Base-by-base conservation (phyloP, 768 basidiomycete genomes). In the Stropharia rugosoannulata region DNA sequence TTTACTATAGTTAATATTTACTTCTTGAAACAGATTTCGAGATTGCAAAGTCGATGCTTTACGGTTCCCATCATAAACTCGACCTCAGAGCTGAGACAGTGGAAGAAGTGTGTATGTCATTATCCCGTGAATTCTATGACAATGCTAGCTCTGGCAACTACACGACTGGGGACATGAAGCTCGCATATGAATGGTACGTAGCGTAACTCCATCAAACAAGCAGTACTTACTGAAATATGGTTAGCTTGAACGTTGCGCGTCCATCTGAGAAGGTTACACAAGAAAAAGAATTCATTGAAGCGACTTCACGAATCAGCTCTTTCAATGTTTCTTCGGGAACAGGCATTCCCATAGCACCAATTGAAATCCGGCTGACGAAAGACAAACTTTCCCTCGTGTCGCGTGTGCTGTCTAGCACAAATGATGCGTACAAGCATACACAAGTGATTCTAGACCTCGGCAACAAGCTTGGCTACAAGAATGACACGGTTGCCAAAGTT, bases 271-370 rank as follows among this genome's bases (percentile, higher is more conserved):
- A 75, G 0, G 77, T 95, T 52, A 61, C 70, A 12, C 76, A 74
- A 56, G 93, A 98, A 68, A 88, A 86, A 54, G 89, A 93, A 52
- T 99, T 98, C 70, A 97, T 99, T 59, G 95, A 98, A 74, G 97
- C 97, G 1, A 99, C 97, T 1, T 96, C 94, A 22, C 87, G 93
- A 2, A 86, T 99, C 10, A 85, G 88, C n/a, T 93, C 96, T 3
- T 99, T 93, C 78, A 90, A 92, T 55, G 80, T 96, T 57, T 78
- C 78, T 67, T 86, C 93, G 19, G 79, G 84, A 5, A 82, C 86
- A 8, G 88, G 91, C 44, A 82, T 87, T 41, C 81, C 86, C 5
- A 86, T 98, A 49, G 83, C 93, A 8, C 96, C 96, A 0, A 84
- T 97, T 57, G 95, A 98, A 70, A 94, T 99, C 57, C 88, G 96